Percentiles rank a stretch among this genome's conserved stretches.
Evolutionary conservation across 192 early-diverging fungal genomes (phyloP).

Genomic region (Gonapodya prolifera): DNA sequence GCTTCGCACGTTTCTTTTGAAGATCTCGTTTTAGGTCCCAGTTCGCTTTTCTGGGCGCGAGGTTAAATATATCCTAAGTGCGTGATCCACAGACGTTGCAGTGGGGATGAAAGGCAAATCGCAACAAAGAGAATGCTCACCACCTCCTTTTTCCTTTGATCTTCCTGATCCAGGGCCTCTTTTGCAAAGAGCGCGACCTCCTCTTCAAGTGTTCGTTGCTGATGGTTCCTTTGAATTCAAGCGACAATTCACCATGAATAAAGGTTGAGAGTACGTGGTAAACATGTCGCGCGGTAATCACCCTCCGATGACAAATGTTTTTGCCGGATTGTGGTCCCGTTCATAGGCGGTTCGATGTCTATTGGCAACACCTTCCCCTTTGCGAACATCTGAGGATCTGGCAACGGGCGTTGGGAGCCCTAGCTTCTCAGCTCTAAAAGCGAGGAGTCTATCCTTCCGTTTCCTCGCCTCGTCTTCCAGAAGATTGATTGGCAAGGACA

Average conservation of each 20-base stretch:
- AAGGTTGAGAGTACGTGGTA: too few relatives aligned
- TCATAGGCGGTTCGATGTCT: neutral
- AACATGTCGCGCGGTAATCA: too few relatives aligned
- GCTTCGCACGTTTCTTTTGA: slow-evolving; percentile 54
- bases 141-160: neutral
- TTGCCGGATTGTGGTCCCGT: neutral
- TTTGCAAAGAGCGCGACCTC: slow-evolving; percentile 1
- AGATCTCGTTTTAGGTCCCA: slow-evolving; percentile 86
- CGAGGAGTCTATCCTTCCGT: neutral
- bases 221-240: neutral
- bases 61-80: slow-evolving; percentile 57
- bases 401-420: neutral
- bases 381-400: neutral
- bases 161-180: slow-evolving; percentile 1
- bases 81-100: neutral
- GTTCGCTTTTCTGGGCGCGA: slow-evolving; percentile 78
- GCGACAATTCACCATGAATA: too few relatives aligned
- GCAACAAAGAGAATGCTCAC: neutral
- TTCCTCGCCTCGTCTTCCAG: slow-evolving; percentile 6
- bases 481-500: neutral
- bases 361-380: too few relatives aligned
- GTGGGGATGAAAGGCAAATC: neutral
- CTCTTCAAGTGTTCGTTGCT: neutral
- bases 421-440: neutral
- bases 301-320: neutral